Evolutionary conservation across 2,329 filamentous ascomycete genomes (phyloP).

Genomic region (Colletotrichum sp.): DNA sequence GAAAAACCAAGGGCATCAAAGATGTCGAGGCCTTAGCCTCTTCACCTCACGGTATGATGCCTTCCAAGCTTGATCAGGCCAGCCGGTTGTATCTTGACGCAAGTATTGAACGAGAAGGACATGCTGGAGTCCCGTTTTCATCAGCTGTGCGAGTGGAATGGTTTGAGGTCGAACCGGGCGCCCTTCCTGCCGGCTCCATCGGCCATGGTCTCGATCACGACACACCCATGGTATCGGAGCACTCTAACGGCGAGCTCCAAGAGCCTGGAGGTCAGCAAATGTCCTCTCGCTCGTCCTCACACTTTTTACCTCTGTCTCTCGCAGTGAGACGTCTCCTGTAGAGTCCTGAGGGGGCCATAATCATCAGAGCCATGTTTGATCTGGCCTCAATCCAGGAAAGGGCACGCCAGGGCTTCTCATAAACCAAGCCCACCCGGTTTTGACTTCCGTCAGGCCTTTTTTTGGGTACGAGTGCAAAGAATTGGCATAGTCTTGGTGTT

Average conservation of each 20-base stretch:
- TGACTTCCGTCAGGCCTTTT: neutral
- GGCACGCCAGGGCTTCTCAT: neutral
- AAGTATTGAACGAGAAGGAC: neutral
- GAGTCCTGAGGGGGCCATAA: neutral
- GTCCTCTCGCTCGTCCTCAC: neutral
- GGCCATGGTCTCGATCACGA: neutral
- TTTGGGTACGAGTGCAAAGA: neutral
- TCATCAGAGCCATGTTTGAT: neutral
- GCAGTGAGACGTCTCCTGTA: neutral
- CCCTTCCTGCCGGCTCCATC: neutral
- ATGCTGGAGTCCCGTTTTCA: neutral
- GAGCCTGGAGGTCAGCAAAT: accelerated
- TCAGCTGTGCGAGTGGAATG: neutral
- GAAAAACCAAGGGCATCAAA: neutral
- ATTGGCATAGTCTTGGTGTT: neutral
- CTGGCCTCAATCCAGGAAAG: neutral
- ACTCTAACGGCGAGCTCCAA: neutral
- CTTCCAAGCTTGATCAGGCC: neutral
- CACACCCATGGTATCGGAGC: neutral
- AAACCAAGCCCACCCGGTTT: neutral
- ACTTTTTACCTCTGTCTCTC: no score
- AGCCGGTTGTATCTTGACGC: neutral
- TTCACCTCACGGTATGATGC: neutral
- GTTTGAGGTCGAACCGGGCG: neutral
- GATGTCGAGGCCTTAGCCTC: neutral